A percentile compares a stretch with the other conserved stretches of the same genome.
phyloP scores from a whole-genome alignment of 495 filamentous ascomycete genomes.

The Saxispiralis lemnorum region DNA sequence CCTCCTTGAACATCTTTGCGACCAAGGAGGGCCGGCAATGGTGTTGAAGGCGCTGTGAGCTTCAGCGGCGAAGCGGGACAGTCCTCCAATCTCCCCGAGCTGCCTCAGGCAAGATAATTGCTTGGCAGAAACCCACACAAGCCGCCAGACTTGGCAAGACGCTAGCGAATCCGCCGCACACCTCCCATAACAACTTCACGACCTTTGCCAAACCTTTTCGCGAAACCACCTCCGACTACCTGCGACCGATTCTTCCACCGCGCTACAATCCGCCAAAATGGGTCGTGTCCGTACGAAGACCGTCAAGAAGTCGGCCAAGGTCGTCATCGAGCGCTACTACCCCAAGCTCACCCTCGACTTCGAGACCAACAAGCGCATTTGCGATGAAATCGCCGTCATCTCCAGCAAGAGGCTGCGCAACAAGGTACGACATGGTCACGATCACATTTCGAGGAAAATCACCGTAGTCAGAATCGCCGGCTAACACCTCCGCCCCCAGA shows the following conservation, averaged over 20 bases:
- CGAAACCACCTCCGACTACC: neutral
- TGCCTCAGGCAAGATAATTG: too few species aligned
- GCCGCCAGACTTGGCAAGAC: too few species aligned
- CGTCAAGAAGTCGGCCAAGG: slow-evolving; percentile 99
- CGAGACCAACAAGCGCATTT: slow-evolving; percentile 99
- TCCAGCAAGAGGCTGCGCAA: slow-evolving; percentile 94
- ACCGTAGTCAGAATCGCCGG: neutral
- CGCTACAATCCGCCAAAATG: slow-evolving; percentile 50
- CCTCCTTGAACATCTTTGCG: too few species aligned
- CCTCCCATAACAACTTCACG: too few species aligned
- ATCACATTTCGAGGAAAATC: neutral
- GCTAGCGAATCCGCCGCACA: too few species aligned
- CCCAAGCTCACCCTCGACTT: slow-evolving; percentile 97
- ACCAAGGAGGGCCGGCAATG: too few species aligned
- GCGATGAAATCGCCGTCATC: slow-evolving; percentile 99
- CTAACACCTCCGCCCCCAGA: slow-evolving; percentile 31
- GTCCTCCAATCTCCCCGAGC: too few species aligned
- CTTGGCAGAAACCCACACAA: too few species aligned
- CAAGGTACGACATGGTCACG: slow-evolving; percentile 44
- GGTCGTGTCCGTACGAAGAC: slow-evolving; percentile 97
- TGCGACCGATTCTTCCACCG: neutral
- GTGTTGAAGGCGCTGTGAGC: too few species aligned
- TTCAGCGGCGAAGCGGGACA: too few species aligned
- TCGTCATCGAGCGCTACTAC: slow-evolving; percentile 84
- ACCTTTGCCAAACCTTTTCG: too few species aligned